Evolutionary conservation across 768 basidiomycete species (phyloP).

Genomic region (Leccinum rimulosum): DNA sequence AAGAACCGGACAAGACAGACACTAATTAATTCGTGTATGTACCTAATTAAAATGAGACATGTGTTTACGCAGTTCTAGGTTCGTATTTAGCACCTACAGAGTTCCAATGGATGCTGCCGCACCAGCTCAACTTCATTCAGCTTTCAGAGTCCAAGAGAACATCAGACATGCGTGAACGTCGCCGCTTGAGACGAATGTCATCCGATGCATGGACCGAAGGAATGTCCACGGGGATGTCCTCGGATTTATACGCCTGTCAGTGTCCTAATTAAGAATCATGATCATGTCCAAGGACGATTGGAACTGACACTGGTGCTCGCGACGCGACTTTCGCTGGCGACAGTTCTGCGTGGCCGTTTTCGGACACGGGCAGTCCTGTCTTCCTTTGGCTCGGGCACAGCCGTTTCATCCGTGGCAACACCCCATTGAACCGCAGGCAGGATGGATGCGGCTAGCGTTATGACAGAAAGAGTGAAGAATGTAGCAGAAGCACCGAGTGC

Average conservation of each 20-base stretch:
- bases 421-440: constrained; percentile 43
- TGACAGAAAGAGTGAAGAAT: constrained; percentile 47
- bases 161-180: constrained; percentile 42
- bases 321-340: constrained; percentile 19
- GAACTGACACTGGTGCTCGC: constrained; percentile 23
- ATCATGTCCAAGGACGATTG: not conserved
- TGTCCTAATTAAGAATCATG: constrained; percentile 8
- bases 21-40: constrained; percentile 27
- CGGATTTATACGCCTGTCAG: constrained; percentile 25
- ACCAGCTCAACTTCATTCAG: constrained; percentile 15
- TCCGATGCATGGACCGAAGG: constrained; percentile 29
- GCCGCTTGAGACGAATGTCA: constrained; percentile 40
- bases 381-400: constrained; percentile 15
- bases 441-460: constrained; percentile 49
- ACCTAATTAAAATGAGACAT: constrained; percentile 22
- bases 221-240: constrained; percentile 29
- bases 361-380: constrained; percentile 24
- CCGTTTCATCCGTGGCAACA: constrained; percentile 16
- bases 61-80: constrained; percentile 16
- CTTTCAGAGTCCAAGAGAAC: constrained; percentile 28
- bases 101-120: constrained; percentile 2
- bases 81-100: constrained; percentile 12
- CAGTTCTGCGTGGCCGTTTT: constrained; percentile 28
- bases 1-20: constrained; percentile 9
- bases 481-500: constrained; percentile 44